Evolutionary conservation across 2,329 filamentous ascomycete species (phyloP).

Genomic region (Fusarium albosuccineum): DNA sequence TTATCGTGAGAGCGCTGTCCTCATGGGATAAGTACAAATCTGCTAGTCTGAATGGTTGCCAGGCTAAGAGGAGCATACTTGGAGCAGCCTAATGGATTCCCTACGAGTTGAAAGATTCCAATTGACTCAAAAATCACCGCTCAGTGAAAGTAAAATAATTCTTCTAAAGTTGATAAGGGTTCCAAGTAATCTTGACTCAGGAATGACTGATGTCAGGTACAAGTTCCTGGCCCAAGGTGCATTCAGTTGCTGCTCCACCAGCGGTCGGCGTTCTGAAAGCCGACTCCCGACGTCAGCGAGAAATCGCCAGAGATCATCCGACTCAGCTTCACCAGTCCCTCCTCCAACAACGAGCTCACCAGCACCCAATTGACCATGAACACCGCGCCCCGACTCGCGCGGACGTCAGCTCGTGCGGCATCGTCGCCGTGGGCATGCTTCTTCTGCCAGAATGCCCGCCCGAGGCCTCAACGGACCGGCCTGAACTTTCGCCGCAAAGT

Average conservation of each 20-base stretch:
- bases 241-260: not conserved
- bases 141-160: no score
- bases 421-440: constrained; percentile 54
- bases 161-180: no score
- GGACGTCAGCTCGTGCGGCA: constrained; percentile 45
- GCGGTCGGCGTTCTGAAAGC: constrained; percentile 32
- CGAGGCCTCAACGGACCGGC: constrained; percentile 41
- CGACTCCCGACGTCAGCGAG: constrained; percentile 44
- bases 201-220: not conserved
- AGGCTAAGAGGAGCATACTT: no score
- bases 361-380: constrained; percentile 55
- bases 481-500: constrained; percentile 48
- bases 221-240: no score
- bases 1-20: no score
- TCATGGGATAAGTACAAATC: no score
- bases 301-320: constrained; percentile 46
- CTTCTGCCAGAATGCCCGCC: constrained; percentile 53
- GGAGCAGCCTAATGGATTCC: no score
- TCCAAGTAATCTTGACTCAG: no score
- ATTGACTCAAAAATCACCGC: no score
- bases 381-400: constrained; percentile 52
- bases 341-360: constrained; percentile 16
- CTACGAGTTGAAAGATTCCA: no score
- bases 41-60: no score
- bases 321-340: constrained; percentile 32